Evolutionary conservation across 768 basidiomycete species (phyloP).

Genomic region (Amanita fuliginea): DNA sequence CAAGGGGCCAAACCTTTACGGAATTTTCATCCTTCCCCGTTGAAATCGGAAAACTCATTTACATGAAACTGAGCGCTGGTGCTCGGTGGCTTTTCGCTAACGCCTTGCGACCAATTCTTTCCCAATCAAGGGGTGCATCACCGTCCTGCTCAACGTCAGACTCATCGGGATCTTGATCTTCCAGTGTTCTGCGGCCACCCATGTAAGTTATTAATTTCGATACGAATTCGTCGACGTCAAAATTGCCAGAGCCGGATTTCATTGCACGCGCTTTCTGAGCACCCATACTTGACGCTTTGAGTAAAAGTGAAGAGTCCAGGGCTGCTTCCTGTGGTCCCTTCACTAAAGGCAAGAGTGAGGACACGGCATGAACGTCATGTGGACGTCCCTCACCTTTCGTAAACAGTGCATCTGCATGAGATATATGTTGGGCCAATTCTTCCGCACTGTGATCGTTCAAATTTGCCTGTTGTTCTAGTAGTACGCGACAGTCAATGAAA

Average conservation of each 20-base stretch:
- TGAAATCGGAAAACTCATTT: conserved; percentile 13
- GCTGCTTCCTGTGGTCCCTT: conserved; percentile 82
- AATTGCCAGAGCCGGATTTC: conserved; percentile 79
- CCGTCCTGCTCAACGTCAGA: conserved; percentile 42
- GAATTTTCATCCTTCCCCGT: conserved; percentile 9
- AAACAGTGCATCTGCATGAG: conserved; percentile 51
- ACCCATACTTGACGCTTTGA: conserved; percentile 67
- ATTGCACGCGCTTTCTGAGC: conserved; percentile 85
- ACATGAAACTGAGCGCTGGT: conserved; percentile 87
- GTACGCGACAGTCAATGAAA: neutral
- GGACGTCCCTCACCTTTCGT: conserved; percentile 23
- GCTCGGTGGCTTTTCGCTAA: conserved; percentile 72
- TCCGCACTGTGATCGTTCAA: conserved; percentile 46
- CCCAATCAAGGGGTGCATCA: conserved; percentile 59
- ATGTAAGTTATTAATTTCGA: conserved; percentile 62
- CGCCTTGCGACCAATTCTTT: conserved; percentile 74
- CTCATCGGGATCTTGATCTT: conserved; percentile 33
- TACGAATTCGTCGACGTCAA: conserved; percentile 90
- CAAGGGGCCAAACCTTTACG: conserved; percentile 82
- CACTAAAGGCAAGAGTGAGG: conserved; percentile 28
- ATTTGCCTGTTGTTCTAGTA: conserved; percentile 34
- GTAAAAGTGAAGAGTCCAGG: conserved; percentile 75
- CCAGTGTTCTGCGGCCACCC: conserved; percentile 49
- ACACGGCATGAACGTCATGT: neutral
- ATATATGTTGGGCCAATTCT: conserved; percentile 43